A percentile compares a stretch with the other conserved stretches of the same genome.
These are phyloP conservation scores for Zopfia rhizophila DNA, from an alignment of 2,329 filamentous ascomycete genomes.

Conservation along the genomic window DNA sequence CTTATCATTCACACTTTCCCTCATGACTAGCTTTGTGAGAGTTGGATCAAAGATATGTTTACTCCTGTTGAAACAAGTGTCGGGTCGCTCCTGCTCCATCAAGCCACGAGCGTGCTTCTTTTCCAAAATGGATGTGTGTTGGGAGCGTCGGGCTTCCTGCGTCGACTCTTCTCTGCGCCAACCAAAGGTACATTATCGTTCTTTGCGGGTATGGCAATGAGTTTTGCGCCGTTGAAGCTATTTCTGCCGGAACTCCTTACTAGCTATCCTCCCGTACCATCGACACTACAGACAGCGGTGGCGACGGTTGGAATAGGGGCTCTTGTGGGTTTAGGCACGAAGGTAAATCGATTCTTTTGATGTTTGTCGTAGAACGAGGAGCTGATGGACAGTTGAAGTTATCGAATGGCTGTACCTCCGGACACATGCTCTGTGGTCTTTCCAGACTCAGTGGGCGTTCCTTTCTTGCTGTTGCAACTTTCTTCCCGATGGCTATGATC, in stretches of 20 bases:
- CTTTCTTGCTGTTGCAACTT: conserved; percentile 54
- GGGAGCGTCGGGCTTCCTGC: conserved; percentile 61
- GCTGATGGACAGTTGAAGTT: conserved; percentile 20
- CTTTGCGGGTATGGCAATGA: conserved; percentile 59
- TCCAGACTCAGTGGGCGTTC: conserved; percentile 62
- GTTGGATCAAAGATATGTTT: too few relatives aligned
- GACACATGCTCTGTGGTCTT: conserved; percentile 66
- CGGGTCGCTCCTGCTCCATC: conserved; percentile 62
- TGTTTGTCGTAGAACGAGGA: neutral
- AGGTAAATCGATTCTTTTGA: conserved; percentile 54
- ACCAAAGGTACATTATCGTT: conserved; percentile 56
- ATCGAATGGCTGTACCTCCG: conserved; percentile 63
- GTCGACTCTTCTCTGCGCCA: conserved; percentile 53
- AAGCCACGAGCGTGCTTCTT: conserved; percentile 61
- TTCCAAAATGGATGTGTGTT: conserved; percentile 63
- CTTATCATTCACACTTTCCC: neutral
- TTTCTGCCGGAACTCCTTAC: conserved; percentile 59
- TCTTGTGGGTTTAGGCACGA: conserved; percentile 63
- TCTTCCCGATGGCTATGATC: conserved; percentile 45
- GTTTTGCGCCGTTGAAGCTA: conserved; percentile 54
- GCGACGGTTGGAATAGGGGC: conserved; percentile 55
- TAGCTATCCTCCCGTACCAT: conserved; percentile 50
- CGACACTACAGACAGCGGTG: conserved; percentile 47
- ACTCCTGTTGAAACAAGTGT: conserved; percentile 63
- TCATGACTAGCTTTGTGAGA: neutral